Evolutionary conservation across 202 grass and related monocot genomes (phyloP).

Genomic region (Schoenoplectus tabernaemontani): DNA sequence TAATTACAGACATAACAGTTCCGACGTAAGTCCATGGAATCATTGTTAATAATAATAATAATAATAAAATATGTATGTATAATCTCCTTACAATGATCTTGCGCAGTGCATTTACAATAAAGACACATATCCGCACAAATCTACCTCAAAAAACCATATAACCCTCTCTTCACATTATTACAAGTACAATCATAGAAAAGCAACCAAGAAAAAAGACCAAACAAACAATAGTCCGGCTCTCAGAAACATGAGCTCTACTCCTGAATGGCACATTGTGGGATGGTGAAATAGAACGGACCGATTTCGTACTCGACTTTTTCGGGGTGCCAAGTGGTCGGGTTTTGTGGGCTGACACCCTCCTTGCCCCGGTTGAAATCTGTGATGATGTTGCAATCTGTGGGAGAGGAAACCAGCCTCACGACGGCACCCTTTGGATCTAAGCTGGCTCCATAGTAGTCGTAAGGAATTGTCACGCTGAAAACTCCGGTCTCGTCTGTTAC

Average conservation of each 20-base stretch:
- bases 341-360: conserved; percentile 28
- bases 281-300: conserved; percentile 63
- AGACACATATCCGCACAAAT: too few species aligned
- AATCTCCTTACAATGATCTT: too few species aligned
- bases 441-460: background rate
- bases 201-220: background rate
- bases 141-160: too few species aligned
- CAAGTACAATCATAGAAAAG: background rate
- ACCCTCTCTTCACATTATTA: conserved; percentile 18
- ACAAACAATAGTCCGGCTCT: background rate
- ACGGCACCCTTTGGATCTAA: conserved; percentile 26
- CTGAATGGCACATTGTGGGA: conserved; percentile 31
- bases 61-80: too few species aligned
- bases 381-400: conserved; percentile 37
- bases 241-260: background rate
- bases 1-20: too few species aligned
- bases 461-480: conserved; percentile 47
- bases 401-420: conserved; percentile 43
- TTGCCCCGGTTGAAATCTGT: conserved; percentile 67
- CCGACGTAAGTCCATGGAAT: too few species aligned
- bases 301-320: conserved; percentile 23
- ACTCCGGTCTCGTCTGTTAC: conserved; percentile 33
- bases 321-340: conserved; percentile 24
- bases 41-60: too few species aligned
- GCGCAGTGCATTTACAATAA: too few species aligned